A percentile compares a stretch with the other conserved stretches of the same genome.
Evolutionary conservation across 257 asterid genomes (phyloP).

Genomic region (Marsdenia floribunda): DNA sequence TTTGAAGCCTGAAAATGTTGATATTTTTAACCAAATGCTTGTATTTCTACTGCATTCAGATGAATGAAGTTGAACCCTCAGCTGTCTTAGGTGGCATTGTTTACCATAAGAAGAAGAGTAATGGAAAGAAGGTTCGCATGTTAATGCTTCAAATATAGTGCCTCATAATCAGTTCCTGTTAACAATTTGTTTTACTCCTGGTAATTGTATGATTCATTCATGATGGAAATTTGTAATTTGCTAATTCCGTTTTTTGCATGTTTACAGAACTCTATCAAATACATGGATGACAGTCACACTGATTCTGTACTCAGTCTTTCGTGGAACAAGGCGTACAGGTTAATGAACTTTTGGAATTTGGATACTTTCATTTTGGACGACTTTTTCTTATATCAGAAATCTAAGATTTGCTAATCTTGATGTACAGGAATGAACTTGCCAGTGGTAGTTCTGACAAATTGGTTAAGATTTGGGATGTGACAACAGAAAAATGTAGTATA

Average conservation of each 20-base stretch:
- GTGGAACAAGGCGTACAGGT: slow-evolving; percentile 93
- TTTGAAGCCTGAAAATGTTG: not conserved
- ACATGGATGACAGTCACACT: slow-evolving; percentile 77
- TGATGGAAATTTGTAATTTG: not conserved
- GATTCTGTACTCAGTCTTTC: slow-evolving; percentile 88
- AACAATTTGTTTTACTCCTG: too few species aligned
- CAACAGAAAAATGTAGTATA: slow-evolving; percentile 59
- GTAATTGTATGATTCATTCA: not conserved
- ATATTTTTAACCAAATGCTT: not conserved
- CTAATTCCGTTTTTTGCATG: not conserved
- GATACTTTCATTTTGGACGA: not conserved
- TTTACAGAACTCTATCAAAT: slow-evolving; percentile 55
- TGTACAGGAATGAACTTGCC: slow-evolving; percentile 74
- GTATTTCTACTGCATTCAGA: slow-evolving; percentile 33
- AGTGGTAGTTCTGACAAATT: slow-evolving; percentile 89
- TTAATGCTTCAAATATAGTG: not conserved
- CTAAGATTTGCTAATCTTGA: slow-evolving; percentile 6
- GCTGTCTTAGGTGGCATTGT: slow-evolving; percentile 62
- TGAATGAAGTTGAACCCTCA: slow-evolving; percentile 86
- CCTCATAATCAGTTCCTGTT: not conserved
- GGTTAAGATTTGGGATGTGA: slow-evolving; percentile 86
- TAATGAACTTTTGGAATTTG: slow-evolving; percentile 4
- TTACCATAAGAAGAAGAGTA: slow-evolving; percentile 65
- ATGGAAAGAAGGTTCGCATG: slow-evolving; percentile 59
- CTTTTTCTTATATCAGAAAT: not conserved